Base-by-base conservation (phyloP, 2,329 filamentous ascomycete genomes). In the Lomentospora prolificans region DNA sequence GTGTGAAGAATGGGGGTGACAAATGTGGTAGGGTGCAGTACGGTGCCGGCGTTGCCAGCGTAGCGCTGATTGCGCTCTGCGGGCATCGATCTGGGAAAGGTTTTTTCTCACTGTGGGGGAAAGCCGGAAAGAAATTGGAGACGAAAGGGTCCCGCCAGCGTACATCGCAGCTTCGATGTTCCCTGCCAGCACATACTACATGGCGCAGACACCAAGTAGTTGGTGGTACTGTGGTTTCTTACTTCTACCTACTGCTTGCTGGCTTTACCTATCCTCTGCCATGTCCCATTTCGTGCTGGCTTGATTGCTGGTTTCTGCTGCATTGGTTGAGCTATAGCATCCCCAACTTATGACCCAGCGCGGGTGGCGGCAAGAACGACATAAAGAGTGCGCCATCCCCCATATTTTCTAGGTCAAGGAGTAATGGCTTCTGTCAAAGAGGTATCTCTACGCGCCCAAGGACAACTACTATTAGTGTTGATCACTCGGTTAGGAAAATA, bases 1-100 rank as follows among this genome's bases (percentile, higher is more conserved):
- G 36, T 41, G 36, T 41, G 36, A 41, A 22, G 44, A 48, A 48
- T 48, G 44, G 44, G 44, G 44, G 44, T 48, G 44, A 48, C 44
- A 48, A 48, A 48, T 48, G 44, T 48, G 44, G 44, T 19, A 48
- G 44, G 44, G 44, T 48, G 44, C 12, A 48, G 17, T 48, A 25
- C 22, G 44, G 22, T 19, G 36, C n/a, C n/a, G n/a, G 36, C 36
- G 36, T 41, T 41, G 36, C 36, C n/a, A 41, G n/a, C n/a, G n/a
- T n/a, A n/a, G n/a, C n/a, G n/a, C n/a, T n/a, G n/a, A n/a, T n/a
- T n/a, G n/a, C n/a, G n/a, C n/a, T n/a, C n/a, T 41, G 36, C 36
- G 36, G 36, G 36, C 19, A 41, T 41, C 36, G n/a, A n/a, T n/a
- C 19, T 41, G 19, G 36, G 36, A 41, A 14, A 41, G 36, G 14